Base-by-base conservation (phyloP, 306 rosid species). In the Acacia melanoxylon region DNA sequence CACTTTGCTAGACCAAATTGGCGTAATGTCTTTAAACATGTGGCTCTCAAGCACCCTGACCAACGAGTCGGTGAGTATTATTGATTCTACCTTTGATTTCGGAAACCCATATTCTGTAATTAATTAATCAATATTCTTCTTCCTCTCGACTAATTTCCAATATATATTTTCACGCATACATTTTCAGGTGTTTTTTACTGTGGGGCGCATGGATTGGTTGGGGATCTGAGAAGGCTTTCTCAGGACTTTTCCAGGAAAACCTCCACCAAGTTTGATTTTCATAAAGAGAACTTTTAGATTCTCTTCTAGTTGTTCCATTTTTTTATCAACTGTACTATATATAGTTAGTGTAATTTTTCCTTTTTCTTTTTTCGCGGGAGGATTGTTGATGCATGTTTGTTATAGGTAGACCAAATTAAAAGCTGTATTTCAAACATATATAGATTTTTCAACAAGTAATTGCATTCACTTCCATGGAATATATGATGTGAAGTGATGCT, bases 111-210 rank as follows among this genome's bases (percentile, higher is more conserved):
- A 25, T 62, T 12, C 68, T 62, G 7, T 7, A 12, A 62, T 13
- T 7, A 12, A 62, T 13, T 59, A 59, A n/a, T 8, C 13, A 51
- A 9, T 19, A 37, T 3, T 66, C 1, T 14, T 35, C 31, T 70
- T 76, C 65, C 56, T 49, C 46, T 86, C 73, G 27, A 16, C 83
- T 81, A 10, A 81, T 75, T 42, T 51, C 54, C 19, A 14, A n/a
- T 78, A 0, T 63, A n/a, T 78, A 0, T 63, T 12, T 51, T 37
- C n/a, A 56, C 8, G 45, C 77, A 6, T 13, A 24, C 11, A 15
- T 80, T 91, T 76, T n/a, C 88, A 93, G 98, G 98, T 70, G 98
- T 95, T 31, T 95, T 95, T 81, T 93, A 95, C 84, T 93, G 98
- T 82, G 98, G 98, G 35, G 90, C 92, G 0, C 92, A 68, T 58